phyloP scores from a whole-genome alignment of 768 basidiomycete genomes.

The Boletus pseudo-olivaceus region DNA sequence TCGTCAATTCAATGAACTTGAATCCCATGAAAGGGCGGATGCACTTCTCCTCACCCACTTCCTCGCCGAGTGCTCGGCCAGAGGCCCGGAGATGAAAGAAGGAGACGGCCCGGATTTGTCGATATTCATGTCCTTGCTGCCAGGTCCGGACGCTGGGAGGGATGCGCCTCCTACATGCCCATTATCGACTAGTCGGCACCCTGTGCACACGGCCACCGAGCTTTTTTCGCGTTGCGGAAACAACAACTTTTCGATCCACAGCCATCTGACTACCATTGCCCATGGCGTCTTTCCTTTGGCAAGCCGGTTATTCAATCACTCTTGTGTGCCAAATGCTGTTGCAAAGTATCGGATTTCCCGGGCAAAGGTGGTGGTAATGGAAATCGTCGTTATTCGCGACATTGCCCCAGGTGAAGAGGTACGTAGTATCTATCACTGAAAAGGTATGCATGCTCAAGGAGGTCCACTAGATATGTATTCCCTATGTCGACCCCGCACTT shows the following conservation, averaged over 20 bases:
- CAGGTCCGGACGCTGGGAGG: conserved; percentile 32
- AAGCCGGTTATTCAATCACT: conserved; percentile 82
- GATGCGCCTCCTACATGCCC: conserved; percentile 35
- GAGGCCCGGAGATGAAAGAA: conserved; percentile 1
- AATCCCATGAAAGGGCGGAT: conserved; percentile 54
- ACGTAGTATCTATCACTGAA: background rate
- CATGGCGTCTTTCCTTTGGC: conserved; percentile 77
- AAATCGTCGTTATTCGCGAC: conserved; percentile 59
- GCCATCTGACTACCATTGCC: conserved; percentile 63
- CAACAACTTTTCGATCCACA: conserved; percentile 79
- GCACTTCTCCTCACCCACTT: conserved; percentile 63
- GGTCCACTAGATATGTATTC: conserved; percentile 57
- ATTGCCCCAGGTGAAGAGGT: conserved; percentile 68
- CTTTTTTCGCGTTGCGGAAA: conserved; percentile 67
- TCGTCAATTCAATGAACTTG: conserved; percentile 44
- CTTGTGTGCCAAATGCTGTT: conserved; percentile 71
- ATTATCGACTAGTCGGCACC: conserved; percentile 22
- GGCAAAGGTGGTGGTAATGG: conserved; percentile 47
- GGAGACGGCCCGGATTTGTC: conserved; percentile 28
- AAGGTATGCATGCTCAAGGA: background rate
- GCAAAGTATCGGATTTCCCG: conserved; percentile 51
- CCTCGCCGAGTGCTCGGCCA: conserved; percentile 37
- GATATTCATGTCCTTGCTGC: conserved; percentile 44
- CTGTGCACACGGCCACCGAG: conserved; percentile 20
- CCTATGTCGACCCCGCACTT: conserved; percentile 78